Base-by-base conservation (phyloP, 805 yeast genomes). In the Ascoidea tarda region DNA sequence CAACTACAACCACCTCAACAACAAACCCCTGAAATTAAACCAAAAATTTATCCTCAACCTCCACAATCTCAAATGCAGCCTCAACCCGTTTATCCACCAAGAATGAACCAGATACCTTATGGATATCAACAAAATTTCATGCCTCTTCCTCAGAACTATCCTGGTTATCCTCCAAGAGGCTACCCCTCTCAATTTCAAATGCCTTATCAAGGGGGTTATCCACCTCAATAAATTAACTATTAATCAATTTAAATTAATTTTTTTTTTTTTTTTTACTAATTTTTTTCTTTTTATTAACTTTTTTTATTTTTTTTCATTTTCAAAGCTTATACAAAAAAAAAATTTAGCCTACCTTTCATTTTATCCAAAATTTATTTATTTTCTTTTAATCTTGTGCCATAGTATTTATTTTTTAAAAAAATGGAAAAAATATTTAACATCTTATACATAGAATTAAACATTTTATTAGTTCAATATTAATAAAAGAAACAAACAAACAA, bases 51-150 rank as follows among this genome's bases (percentile, higher is more conserved):
- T 38, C 44, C 44, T 38, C 63, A 59, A 38, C 66, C 55, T 52
- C 59, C 55, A 51, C 63, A 59, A 38, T 65, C 55, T 52, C 59
- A 56, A 51, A 58, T 56, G 2, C 54, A 55, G 46, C 60, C 60
- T 38, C 63, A 55, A 46, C 55, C 54, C 2, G 14, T 38, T 14
- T 38, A 38, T 38, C 44, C 44, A 38, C 32, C 33, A 49, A n/a
- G 33, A 50, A 5, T 42, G 44, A 49, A 16, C 49, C 53, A 46
- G n/a, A 54, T 38, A 52, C 49, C 16, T 49, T 46, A 45, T 53
- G 32, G 44, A 32, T 48, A 46, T 33, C 52, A 51, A 49, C 42
- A 49, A 45, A 51, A 32, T 47, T 28, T 52, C 55, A 31, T n/a
- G 54, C 32, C 46, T 42, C 45, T 46, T 47, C 45, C 48, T 49